Evolutionary conservation across 2,329 filamentous ascomycete species (phyloP), one percentile per base, ranked within the genome.

Genomic region (Aspergillus sojae): DNA sequence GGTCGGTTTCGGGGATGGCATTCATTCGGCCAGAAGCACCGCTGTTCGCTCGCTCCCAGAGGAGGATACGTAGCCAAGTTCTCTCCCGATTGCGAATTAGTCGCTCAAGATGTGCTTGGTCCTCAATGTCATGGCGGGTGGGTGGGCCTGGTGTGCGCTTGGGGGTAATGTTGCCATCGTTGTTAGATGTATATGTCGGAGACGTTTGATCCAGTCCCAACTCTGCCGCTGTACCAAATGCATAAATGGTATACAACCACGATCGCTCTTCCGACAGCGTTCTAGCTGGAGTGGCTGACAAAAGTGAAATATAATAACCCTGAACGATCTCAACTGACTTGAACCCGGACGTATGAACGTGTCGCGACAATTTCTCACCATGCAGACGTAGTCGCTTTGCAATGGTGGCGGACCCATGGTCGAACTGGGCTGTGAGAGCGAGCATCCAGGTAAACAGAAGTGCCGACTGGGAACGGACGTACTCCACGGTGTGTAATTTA

Each of bases 371-470:
- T 26, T 70, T 73, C 26, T 75, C 72, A 0, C 73, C 73, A 56
- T 74, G 73, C 9, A 74, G 30, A 0, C 71, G 68, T 10, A 75
- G 60, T 34, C 71, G 59, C 45, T 71, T 72, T 1, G 71, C 70
- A 6, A 75, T 59, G 2, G 67, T 54, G 0, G 58, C 67, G 3
- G 65, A 69, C 1, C n/a, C 61, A 45, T 67, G 66, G 4, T 74
- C 70, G 36, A 75, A 75, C 45, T 75, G 73, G 1, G 72, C 68
- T 0, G 73, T 74, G 12, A 75, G 61, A 10, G 73, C 73, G 12
- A 75, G 60, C 21, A 75, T 72, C 73, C 73, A 75, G 11, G 73
- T 75, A 43, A 75, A 75, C 5, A 75, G 57, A 1, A 75, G 67
- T 11, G 72, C 64, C 21, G 73, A 75, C 16, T 65, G 65, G 16